phyloP scores from a whole-genome alignment of 202 grass and related monocot species.

The Zizania palustris region DNA sequence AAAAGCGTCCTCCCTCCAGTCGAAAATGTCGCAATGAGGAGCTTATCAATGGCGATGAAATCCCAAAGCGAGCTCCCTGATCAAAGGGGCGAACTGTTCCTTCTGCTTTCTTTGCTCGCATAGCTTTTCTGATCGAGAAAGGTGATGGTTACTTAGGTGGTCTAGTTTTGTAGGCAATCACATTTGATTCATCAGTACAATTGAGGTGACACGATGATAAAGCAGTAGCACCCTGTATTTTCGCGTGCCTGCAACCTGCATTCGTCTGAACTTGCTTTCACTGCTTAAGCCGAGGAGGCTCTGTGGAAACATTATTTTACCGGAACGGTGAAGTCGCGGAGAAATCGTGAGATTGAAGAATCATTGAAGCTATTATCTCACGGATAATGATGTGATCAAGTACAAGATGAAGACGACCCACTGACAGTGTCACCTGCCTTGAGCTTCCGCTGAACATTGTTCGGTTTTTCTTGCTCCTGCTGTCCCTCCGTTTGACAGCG shows the following conservation, averaged over 20 bases:
- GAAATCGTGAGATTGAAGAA: slow-evolving; percentile 31
- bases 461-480: background rate
- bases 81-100: background rate
- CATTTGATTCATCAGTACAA: slow-evolving; percentile 26
- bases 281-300: slow-evolving; percentile 5
- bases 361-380: slow-evolving; percentile 25
- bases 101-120: background rate
- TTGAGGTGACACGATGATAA: slow-evolving; percentile 30
- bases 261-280: background rate
- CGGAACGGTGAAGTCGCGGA: background rate
- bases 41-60: background rate
- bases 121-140: slow-evolving; percentile 33
- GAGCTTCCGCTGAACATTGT: background rate
- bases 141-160: background rate
- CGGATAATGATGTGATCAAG: slow-evolving; percentile 43
- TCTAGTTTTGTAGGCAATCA: slow-evolving; percentile 36
- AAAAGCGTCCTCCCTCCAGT: background rate
- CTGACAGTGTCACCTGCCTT: background rate
- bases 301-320: background rate
- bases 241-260: too few relatives aligned
- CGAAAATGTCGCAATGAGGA: slow-evolving; percentile 26
- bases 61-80: background rate
- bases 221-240: background rate
- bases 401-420: slow-evolving; percentile 38
- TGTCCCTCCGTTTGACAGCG: background rate